Base-by-base conservation (phyloP, 306 rosid species). In the Cercis canadensis region DNA sequence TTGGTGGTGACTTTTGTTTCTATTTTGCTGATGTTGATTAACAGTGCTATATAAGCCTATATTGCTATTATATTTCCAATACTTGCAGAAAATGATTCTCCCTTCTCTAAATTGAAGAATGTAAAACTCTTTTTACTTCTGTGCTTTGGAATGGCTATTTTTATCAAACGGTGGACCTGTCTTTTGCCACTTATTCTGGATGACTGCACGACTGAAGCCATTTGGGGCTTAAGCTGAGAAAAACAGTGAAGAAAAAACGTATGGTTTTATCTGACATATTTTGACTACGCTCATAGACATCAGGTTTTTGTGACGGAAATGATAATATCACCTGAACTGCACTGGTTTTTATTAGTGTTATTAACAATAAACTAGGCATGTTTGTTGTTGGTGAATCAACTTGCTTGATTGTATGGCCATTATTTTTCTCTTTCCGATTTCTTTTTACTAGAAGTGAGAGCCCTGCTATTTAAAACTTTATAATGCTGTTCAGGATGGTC, bases 401-500 rank as follows among this genome's bases (percentile, higher is more conserved):
- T 37, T 70, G 29, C 75, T 59, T 14, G 11, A 56, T 33, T 43
- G 34, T 24, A 8, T 32, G 31, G 16, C 45, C 19, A 34, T 72
- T 24, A n/a, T 15, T 62, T 67, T 34, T 46, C 45, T 4, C 10
- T 66, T n/a, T 67, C 19, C 29, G 4, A 18, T 64, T 52, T 36
- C 54, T 53, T 41, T 67, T 54, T 70, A 31, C 57, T 32, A 46
- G 24, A 54, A 63, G 55, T 72, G 32, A 33, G 54, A 68, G 39
- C 32, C 45, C 12, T 59, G 39, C 62, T 73, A 36, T 55, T 74
- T 19, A 59, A 13, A 29, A 63, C 45, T 50, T 57, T n/a, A 14
- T 4, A 67, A 69, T 58, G 32, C 37, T 63, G 84, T 68, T 45
- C 87, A 95, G 99, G 99, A 91, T 64, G 91, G 86, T 40, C 74